Conservation (phyloP, 202 grass and related monocot species). For the Zizania palustris region DNA sequence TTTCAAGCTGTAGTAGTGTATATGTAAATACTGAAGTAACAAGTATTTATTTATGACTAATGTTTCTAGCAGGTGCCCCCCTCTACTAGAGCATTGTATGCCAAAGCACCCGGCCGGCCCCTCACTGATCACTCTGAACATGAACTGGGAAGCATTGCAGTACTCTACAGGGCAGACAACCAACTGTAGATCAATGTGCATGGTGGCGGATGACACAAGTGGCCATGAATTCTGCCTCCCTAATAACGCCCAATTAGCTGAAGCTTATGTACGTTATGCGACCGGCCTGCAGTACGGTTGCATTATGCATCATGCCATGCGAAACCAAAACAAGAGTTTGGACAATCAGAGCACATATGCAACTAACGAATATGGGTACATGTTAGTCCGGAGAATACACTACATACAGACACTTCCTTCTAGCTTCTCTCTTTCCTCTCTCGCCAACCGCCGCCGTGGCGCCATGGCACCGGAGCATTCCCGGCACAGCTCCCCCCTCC, state of each 20-base stretch:
- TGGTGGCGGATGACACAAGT: background rate
- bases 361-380: background rate
- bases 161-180: conserved; percentile 22
- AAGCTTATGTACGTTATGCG: background rate
- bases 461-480: no score
- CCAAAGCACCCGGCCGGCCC: background rate
- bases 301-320: conserved; percentile 1
- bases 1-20: conserved; percentile 23
- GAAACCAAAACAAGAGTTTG: conserved; percentile 7
- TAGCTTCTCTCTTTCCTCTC: no score
- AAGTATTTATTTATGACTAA: background rate
- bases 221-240: conserved; percentile 13
- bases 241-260: background rate
- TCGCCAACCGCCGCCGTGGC: no score
- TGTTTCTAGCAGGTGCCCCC: conserved; percentile 23
- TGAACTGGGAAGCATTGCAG: background rate
- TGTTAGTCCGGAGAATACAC: background rate
- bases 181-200: conserved; percentile 20
- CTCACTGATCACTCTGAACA: background rate
- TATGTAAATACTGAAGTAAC: conserved; percentile 35
- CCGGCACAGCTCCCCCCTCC: no score
- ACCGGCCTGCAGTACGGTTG: background rate
- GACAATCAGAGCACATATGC: background rate
- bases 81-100: conserved; percentile 34
- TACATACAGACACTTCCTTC: background rate